Evolutionary conservation across 2,329 filamentous ascomycete species (phyloP).

Genomic region (Ascochyta fabae): DNA sequence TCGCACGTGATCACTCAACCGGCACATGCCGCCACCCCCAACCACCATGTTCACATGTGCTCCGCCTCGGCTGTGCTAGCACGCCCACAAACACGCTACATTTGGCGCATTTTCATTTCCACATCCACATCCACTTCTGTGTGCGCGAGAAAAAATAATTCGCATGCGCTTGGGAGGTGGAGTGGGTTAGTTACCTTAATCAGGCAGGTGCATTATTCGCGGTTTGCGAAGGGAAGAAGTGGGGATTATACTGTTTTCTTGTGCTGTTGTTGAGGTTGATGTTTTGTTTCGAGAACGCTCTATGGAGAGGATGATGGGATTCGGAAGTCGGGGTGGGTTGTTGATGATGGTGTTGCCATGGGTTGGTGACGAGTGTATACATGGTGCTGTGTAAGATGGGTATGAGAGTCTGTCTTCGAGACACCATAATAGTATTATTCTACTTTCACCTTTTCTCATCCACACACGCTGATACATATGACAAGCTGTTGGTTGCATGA

Average conservation of each 20-base stretch:
- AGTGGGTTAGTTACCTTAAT: neutral
- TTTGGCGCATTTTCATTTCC: neutral
- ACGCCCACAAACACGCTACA: neutral
- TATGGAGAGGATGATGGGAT: neutral
- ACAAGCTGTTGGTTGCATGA: no score
- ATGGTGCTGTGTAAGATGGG: no score
- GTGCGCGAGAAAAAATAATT: neutral
- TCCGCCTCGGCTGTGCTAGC: conserved; percentile 7
- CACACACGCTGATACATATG: no score
- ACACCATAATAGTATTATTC: no score
- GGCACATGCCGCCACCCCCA: neutral
- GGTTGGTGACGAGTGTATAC: no score
- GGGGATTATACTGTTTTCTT: neutral
- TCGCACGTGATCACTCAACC: neutral
- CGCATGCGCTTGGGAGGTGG: no score
- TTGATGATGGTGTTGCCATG: no score
- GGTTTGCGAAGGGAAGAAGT: neutral
- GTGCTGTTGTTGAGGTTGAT: conserved; percentile 1
- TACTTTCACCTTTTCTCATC: no score
- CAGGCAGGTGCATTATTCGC: neutral
- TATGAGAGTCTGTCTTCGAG: no score
- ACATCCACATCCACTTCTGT: neutral
- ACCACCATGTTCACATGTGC: conserved; percentile 8
- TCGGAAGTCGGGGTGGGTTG: no score
- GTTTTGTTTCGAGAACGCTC: conserved; percentile 8